Percentiles rank a stretch among this genome's conserved stretches.
Evolutionary conservation across 768 basidiomycete species (phyloP).

Genomic region (Kwoniella botswanensis): DNA sequence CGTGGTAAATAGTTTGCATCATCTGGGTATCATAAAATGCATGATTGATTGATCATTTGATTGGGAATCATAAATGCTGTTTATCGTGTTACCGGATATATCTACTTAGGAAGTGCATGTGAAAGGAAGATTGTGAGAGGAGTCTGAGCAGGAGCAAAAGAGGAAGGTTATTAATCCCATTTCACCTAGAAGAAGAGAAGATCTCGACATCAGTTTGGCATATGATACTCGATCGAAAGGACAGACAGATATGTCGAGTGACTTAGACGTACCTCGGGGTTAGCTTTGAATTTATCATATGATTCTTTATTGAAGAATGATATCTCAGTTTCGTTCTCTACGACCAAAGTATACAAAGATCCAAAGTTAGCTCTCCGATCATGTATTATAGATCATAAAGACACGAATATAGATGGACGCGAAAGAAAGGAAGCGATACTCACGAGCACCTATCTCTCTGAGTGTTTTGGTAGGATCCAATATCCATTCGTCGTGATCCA

Average conservation of each 20-base stretch:
- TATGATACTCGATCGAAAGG: no score
- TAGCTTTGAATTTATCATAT: conserved; percentile 79
- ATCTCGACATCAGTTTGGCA: no score
- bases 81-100: not conserved
- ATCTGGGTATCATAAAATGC: conserved; percentile 4
- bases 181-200: conserved; percentile 11
- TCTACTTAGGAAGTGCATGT: no score
- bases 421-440: conserved; percentile 42
- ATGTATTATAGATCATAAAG: not conserved
- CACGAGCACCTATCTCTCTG: conserved; percentile 77
- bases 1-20: conserved; percentile 23
- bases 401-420: not conserved
- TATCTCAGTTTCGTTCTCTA: conserved; percentile 95
- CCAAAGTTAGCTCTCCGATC: no score
- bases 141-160: no score
- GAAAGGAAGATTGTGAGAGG: no score
- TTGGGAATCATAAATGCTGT: conserved; percentile 15
- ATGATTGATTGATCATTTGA: not conserved
- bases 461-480: conserved; percentile 71
- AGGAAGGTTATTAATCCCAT: conserved; percentile 19
- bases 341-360: not conserved
- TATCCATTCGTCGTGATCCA: conserved; percentile 91
- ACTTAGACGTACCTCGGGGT: conserved; percentile 70
- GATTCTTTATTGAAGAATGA: conserved; percentile 81
- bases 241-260: no score